Percentiles rank a stretch among this genome's conserved stretches.
Evolutionary conservation across 176 grass and related monocot genomes (phyloP).

Genomic region (Elaeis guineensis): DNA sequence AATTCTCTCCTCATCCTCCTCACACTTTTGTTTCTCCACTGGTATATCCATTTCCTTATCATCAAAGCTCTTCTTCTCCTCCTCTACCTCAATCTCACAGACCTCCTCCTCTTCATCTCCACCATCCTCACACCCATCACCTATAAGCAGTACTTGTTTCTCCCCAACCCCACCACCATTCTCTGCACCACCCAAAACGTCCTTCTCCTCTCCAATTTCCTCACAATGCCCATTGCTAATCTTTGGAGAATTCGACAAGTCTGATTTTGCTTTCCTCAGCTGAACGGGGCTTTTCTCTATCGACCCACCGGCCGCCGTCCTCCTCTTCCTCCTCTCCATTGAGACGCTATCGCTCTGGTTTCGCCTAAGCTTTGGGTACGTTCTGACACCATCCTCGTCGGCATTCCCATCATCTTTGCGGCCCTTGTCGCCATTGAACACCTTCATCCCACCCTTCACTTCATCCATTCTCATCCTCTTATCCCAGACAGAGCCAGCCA

Average conservation of each 20-base stretch:
- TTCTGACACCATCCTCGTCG: constrained; percentile 62
- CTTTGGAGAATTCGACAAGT: constrained; percentile 19
- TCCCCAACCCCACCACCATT: neutral
- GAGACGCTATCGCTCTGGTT: constrained; percentile 51
- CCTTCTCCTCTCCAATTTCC: too few relatives aligned
- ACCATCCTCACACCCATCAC: neutral
- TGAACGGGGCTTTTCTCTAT: constrained; percentile 15
- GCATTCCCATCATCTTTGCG: constrained; percentile 17
- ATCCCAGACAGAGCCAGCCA: constrained; percentile 52
- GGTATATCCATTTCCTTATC: constrained; percentile 44
- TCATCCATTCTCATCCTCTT: constrained; percentile 83
- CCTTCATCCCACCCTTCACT: constrained; percentile 79
- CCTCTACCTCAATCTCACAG: constrained; percentile 19
- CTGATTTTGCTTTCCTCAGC: constrained; percentile 53
- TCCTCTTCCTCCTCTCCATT: constrained; percentile 50
- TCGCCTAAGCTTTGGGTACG: constrained; percentile 46
- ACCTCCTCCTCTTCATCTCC: constrained; percentile 21
- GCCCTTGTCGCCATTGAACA: constrained; percentile 45
- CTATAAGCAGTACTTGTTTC: constrained; percentile 1
- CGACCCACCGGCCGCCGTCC: constrained; percentile 41
- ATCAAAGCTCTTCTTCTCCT: constrained; percentile 21
- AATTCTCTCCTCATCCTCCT: constrained; percentile 26
- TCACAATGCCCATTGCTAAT: neutral
- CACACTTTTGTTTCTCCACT: constrained; percentile 16
- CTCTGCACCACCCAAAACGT: too few relatives aligned